These are phyloP conservation scores for Globisporangium cystogenes DNA, from an alignment of 352 stramenopile species.

Conservation along the genomic window DNA sequence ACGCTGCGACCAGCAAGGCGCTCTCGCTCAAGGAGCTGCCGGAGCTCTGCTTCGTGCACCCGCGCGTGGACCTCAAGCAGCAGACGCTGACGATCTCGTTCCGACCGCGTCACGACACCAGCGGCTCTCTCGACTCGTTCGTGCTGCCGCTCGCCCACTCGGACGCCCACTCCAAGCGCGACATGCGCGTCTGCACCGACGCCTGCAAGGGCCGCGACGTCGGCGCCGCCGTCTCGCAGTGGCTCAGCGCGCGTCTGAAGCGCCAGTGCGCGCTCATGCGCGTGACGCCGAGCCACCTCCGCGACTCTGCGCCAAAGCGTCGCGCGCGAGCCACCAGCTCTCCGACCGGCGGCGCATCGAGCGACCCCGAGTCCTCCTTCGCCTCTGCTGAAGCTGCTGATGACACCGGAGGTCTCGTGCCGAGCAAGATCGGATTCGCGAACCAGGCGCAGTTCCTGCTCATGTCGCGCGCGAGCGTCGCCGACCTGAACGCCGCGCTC, in stretches of 20 bases:
- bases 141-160: constrained; percentile 33
- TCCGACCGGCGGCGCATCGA: constrained; percentile 1
- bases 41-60: constrained; percentile 54
- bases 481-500: constrained; percentile 40
- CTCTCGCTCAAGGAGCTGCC: constrained; percentile 57
- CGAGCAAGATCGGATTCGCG: constrained; percentile 58
- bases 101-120: not conserved
- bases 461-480: constrained; percentile 54
- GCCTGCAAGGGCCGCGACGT: constrained; percentile 49
- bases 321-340: not conserved
- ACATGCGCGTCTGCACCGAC: constrained; percentile 48
- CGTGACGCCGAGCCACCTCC: constrained; percentile 38
- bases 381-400: too few species aligned
- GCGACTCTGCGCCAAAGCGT: constrained; percentile 18
- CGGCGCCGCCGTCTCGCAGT: constrained; percentile 41
- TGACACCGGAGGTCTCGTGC: not conserved
- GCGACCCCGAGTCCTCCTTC: not conserved
- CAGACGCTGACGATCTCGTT: constrained; percentile 55
- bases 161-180: constrained; percentile 17
- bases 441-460: constrained; percentile 71
- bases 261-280: constrained; percentile 67
- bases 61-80: constrained; percentile 47
- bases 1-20: constrained; percentile 35
- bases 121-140: constrained; percentile 12
- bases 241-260: constrained; percentile 58